Evolutionary conservation across 805 yeast genomes (phyloP), one percentile per base, ranked within the genome.

Genomic region (Metschnikowia henanensis): DNA sequence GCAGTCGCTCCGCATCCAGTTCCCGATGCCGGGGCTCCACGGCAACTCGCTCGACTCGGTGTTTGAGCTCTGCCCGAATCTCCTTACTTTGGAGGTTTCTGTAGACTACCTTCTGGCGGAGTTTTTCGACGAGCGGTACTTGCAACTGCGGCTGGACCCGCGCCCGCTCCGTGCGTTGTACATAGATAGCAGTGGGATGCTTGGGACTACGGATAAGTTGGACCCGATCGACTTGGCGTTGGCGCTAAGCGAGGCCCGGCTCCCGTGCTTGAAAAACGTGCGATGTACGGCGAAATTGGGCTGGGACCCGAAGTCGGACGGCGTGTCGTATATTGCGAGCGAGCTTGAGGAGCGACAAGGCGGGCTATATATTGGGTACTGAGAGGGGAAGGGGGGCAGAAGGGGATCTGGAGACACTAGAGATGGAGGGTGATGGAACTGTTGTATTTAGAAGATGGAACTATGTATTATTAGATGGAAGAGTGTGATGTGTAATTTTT

Each of bases 211-310:
- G 2, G 78, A 83, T 19, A 88, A 88, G 57, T 67, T 94, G 26
- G 88, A 87, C 55, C 96, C 98, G 0, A 85, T 88, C 53, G 97
- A 92, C 61, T 69, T 94, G 45, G 87, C 94, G 0, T 75, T 90
- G 36, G 97, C 97, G 0, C 66, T 91, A 17, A 75, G 80, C 58
- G 97, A 91, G 47, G 83, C 80, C 8, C 69, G 95, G 53, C 63
- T 94, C 15, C 96, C 96, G 0, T 51, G 69, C 30, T 69, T 94
- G 58, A 73, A 75, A 48, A 76, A 76, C 37, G 70, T 94, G 2
- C 71, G 84, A 33, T 75, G 90, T 33, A 83, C 94, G 18, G 78
- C 84, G 15, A 82, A 83, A 60, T 65, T 94, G 29, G 96, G 97
- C 7, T 94, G 99, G 99, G 80, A 84, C 57, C 76, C 83, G 2